These are phyloP conservation scores for Solanum sejunctum DNA, from an alignment of 257 asterid species.

Conservation along the genomic window DNA sequence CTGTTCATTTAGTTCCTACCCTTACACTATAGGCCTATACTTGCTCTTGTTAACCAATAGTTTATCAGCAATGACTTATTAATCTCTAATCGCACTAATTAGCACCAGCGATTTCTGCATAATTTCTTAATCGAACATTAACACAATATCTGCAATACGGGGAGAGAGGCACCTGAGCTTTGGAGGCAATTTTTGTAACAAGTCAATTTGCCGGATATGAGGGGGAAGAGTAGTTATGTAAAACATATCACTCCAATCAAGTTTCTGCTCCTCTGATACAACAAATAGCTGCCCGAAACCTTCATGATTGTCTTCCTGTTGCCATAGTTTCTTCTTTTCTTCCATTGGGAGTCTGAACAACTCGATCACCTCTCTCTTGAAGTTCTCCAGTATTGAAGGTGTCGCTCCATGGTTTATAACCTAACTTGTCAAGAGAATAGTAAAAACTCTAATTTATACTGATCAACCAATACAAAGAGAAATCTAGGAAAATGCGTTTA, in stretches of 20 bases:
- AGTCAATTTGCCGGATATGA: slow-evolving; percentile 13
- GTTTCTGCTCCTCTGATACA: slow-evolving; percentile 42
- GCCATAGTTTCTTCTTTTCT: slow-evolving; percentile 36
- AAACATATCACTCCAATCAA: slow-evolving; percentile 57
- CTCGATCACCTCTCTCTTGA: slow-evolving; percentile 16
- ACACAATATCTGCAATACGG: not conserved
- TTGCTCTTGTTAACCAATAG: not conserved
- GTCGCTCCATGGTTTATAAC: slow-evolving; percentile 35
- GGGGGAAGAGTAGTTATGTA: slow-evolving; percentile 27
- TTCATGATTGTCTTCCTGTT: slow-evolving; percentile 28
- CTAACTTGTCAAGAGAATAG: slow-evolving; percentile 1
- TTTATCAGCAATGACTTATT: not conserved
- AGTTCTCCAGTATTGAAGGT: slow-evolving; percentile 17
- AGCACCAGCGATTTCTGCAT: not conserved
- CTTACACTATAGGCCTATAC: not conserved
- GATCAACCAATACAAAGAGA: not conserved
- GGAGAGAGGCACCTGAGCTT: slow-evolving; percentile 21
- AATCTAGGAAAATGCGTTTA: too few species aligned
- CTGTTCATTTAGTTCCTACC: not conserved
- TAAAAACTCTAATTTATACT: not conserved
- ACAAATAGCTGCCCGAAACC: slow-evolving; percentile 51
- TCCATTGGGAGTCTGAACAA: slow-evolving; percentile 27
- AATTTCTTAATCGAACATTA: not conserved
- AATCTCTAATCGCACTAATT: not conserved
- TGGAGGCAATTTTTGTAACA: slow-evolving; percentile 23